Percentiles rank a stretch among this genome's conserved stretches.
phyloP scores from a whole-genome alignment of 225 moss, liverwort and hornwort species.

The Pseudoscleropodium purum region DNA sequence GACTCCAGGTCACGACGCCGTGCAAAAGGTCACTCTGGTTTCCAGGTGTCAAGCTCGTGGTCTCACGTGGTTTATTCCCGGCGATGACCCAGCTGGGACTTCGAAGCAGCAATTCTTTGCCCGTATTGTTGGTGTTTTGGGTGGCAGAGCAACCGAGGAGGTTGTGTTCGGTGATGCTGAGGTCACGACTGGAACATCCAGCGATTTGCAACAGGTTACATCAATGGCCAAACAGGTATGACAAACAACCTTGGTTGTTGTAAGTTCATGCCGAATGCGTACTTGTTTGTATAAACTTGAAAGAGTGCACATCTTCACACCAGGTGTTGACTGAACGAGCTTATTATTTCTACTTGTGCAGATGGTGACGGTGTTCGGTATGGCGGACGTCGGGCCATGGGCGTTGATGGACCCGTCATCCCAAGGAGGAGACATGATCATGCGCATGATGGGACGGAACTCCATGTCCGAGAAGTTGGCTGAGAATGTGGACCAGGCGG shows the following conservation, averaged over 20 bases:
- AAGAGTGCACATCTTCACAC: neutral
- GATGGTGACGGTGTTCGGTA: constrained; percentile 97
- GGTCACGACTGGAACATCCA: constrained; percentile 78
- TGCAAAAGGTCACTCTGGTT: constrained; percentile 80
- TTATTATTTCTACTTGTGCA: constrained; percentile 1
- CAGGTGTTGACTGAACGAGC: neutral
- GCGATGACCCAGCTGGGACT: constrained; percentile 71
- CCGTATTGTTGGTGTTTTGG: constrained; percentile 77
- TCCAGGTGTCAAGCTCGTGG: constrained; percentile 85
- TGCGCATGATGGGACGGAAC: constrained; percentile 96
- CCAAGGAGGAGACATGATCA: constrained; percentile 92
- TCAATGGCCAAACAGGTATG: constrained; percentile 91
- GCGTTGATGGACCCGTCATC: constrained; percentile 88
- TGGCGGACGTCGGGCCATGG: constrained; percentile 97
- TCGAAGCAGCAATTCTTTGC: constrained; percentile 93
- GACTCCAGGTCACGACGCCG: constrained; percentile 84
- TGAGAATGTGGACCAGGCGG: constrained; percentile 77
- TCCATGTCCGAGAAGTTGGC: constrained; percentile 96
- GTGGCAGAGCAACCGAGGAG: constrained; percentile 86
- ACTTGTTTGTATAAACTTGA: neutral
- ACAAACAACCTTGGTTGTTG: neutral
- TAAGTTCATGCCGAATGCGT: no score
- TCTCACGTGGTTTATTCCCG: constrained; percentile 88
- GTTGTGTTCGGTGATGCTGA: constrained; percentile 77
- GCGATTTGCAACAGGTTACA: constrained; percentile 81